A percentile compares a stretch with the other conserved stretches of the same genome.
Evolutionary conservation across 768 basidiomycete species (phyloP).

Genomic region (Mrakia gelida): DNA sequence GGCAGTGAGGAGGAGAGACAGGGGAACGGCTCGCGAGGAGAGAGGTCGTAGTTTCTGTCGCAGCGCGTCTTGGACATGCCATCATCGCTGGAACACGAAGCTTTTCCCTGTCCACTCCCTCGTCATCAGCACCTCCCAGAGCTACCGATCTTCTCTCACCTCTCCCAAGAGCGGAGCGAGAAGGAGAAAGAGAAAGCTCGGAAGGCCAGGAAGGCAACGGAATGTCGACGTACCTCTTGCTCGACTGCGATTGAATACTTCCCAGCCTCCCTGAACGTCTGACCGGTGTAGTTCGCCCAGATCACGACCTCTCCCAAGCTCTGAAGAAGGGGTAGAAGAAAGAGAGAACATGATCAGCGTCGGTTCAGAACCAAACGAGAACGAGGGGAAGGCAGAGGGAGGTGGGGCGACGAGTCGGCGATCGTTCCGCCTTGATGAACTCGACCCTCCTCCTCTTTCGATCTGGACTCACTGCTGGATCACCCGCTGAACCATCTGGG

Average conservation of each 20-base stretch:
- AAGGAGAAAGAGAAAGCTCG: background rate
- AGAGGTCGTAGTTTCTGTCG: background rate
- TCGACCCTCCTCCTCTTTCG: too few relatives aligned
- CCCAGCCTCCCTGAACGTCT: background rate
- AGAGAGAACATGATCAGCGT: background rate
- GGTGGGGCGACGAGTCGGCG: conserved; percentile 29
- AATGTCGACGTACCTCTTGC: conserved; percentile 10
- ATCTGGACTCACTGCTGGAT: conserved; percentile 54
- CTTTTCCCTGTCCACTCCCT: too few relatives aligned
- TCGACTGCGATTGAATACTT: background rate
- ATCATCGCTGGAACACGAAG: too few relatives aligned
- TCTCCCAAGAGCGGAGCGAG: background rate
- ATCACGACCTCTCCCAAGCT: conserved; percentile 21
- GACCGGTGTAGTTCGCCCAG: conserved; percentile 25
- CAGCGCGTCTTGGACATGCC: too few relatives aligned
- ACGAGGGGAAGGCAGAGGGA: background rate
- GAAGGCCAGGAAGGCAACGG: background rate
- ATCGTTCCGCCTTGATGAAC: too few relatives aligned
- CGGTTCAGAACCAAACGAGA: too few relatives aligned
- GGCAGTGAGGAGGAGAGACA: background rate
- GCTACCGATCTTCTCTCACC: background rate
- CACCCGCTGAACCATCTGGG: conserved; percentile 59
- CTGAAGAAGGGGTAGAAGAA: background rate
- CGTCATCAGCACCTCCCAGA: too few relatives aligned
- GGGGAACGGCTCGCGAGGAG: background rate